phyloP scores from a whole-genome alignment of 306 rosid species.

The Prunus armeniaca region DNA sequence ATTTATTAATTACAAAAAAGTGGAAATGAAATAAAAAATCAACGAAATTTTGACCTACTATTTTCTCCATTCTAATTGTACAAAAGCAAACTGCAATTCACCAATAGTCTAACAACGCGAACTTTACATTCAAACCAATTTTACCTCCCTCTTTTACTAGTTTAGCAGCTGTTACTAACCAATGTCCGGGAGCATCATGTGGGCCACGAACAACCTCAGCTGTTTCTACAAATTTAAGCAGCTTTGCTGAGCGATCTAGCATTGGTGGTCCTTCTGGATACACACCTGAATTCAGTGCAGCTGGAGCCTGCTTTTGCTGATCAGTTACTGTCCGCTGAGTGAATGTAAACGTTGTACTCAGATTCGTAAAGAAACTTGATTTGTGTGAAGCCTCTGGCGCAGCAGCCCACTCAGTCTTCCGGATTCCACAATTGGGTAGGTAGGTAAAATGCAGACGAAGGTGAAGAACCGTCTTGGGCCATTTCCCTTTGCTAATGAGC shows the following conservation, averaged over 20 bases:
- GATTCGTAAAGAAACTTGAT: conserved; percentile 72
- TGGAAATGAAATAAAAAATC: conserved; percentile 17
- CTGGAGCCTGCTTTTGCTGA: conserved; percentile 64
- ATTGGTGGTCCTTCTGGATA: conserved; percentile 87
- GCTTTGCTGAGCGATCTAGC: conserved; percentile 55
- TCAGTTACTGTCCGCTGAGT: conserved; percentile 60
- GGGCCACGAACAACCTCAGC: conserved; percentile 88
- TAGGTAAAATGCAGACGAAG: conserved; percentile 72
- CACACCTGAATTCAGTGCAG: conserved; percentile 75
- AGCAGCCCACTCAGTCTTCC: conserved; percentile 74
- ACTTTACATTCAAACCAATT: conserved; percentile 81
- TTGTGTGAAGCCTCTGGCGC: conserved; percentile 75
- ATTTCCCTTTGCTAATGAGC: conserved; percentile 70
- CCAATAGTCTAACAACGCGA: conserved; percentile 80
- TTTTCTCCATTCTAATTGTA: conserved; percentile 17
- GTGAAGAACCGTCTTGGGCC: conserved; percentile 90
- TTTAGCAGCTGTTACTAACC: conserved; percentile 90
- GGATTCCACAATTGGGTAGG: conserved; percentile 66
- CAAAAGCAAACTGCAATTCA: conserved; percentile 32
- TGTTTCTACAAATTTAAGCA: conserved; percentile 70
- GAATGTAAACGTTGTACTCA: conserved; percentile 90
- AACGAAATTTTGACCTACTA: conserved; percentile 10
- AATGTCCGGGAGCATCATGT: conserved; percentile 88
- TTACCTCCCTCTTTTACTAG: conserved; percentile 73
- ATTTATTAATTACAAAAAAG: conserved; percentile 19